Percentiles rank a stretch among this genome's conserved stretches.
Conservation (phyloP, 2,329 filamentous ascomycete species). For the Monosporascus sp. region DNA sequence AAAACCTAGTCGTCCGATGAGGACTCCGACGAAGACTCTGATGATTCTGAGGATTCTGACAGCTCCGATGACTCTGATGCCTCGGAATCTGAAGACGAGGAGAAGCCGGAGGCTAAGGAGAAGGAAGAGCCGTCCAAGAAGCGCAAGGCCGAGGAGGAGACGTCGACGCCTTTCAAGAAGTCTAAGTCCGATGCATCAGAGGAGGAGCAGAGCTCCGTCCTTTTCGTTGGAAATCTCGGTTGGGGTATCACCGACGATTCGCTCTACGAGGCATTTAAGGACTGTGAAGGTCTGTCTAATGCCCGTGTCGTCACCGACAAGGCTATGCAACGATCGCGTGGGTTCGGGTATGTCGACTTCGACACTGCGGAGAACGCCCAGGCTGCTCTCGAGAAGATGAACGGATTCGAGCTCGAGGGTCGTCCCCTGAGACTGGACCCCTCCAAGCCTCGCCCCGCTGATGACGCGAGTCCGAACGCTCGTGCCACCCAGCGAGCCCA, state of each 20-base stretch:
- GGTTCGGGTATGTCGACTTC: slow-evolving; percentile 93
- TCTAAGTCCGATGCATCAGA: slow-evolving; percentile 52
- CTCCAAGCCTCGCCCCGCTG: slow-evolving; percentile 60
- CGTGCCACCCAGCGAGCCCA: slow-evolving; percentile 60
- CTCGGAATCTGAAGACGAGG: slow-evolving; percentile 27
- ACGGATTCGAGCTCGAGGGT: slow-evolving; percentile 67
- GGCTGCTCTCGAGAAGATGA: slow-evolving; percentile 70
- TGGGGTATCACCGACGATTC: slow-evolving; percentile 86
- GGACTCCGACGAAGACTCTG: slow-evolving; percentile 27
- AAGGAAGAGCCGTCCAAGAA: slow-evolving; percentile 49
- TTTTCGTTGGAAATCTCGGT: slow-evolving; percentile 86
- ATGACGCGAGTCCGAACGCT: slow-evolving; percentile 43
- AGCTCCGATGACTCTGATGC: slow-evolving; percentile 29
- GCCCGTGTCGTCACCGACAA: slow-evolving; percentile 82
- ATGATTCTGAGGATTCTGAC: slow-evolving; percentile 23
- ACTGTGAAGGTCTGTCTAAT: slow-evolving; percentile 65
- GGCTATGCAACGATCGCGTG: slow-evolving; percentile 76
- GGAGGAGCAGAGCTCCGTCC: slow-evolving; percentile 52
- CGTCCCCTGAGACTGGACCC: slow-evolving; percentile 76
- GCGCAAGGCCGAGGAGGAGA: slow-evolving; percentile 57
- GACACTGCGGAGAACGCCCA: slow-evolving; percentile 59
- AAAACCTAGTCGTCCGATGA: slow-evolving; percentile 3
- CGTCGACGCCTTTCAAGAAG: slow-evolving; percentile 56
- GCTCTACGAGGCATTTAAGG: slow-evolving; percentile 75
- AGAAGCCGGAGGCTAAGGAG: slow-evolving; percentile 39